Evolutionary conservation across 805 yeast genomes (phyloP).

Genomic region (Saccharomyces jurei): DNA sequence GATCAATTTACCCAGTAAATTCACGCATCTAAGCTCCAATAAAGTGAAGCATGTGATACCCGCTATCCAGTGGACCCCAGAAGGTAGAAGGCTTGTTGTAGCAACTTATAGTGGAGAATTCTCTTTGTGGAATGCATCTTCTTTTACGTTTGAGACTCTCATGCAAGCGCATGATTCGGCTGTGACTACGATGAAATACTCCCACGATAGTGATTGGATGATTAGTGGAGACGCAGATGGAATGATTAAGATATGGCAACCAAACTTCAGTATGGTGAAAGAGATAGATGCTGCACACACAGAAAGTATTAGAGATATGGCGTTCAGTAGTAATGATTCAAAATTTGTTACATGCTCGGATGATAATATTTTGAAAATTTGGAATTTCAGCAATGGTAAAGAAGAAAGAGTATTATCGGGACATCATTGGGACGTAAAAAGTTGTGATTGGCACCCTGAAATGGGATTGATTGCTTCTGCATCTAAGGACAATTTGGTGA

Average conservation of each 20-base stretch:
- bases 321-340: slow-evolving; percentile 83
- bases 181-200: slow-evolving; percentile 67
- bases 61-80: slow-evolving; percentile 93
- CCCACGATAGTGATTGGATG: slow-evolving; percentile 91
- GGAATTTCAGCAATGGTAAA: slow-evolving; percentile 86
- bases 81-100: slow-evolving; percentile 81
- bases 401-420: slow-evolving; percentile 78
- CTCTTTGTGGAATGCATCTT: slow-evolving; percentile 92
- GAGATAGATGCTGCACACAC: slow-evolving; percentile 44
- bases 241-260: slow-evolving; percentile 90
- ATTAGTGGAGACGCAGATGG: slow-evolving; percentile 93
- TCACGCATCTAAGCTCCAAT: slow-evolving; percentile 84
- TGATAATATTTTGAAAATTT: slow-evolving; percentile 80
- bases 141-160: slow-evolving; percentile 90
- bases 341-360: slow-evolving; percentile 93
- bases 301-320: slow-evolving; percentile 77
- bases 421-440: slow-evolving; percentile 98
- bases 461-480: slow-evolving; percentile 85
- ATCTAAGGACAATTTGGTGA: slow-evolving; percentile 87
- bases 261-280: slow-evolving; percentile 93
- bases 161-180: slow-evolving; percentile 98
- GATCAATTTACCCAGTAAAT: slow-evolving; percentile 65
- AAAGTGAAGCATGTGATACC: slow-evolving; percentile 87
- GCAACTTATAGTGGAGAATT: slow-evolving; percentile 93
- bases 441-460: slow-evolving; percentile 93